A percentile compares a stretch with the other conserved stretches of the same genome.
Evolutionary conservation across 2,329 filamentous ascomycete genomes (phyloP).

Genomic region (Fusarium luffae): DNA sequence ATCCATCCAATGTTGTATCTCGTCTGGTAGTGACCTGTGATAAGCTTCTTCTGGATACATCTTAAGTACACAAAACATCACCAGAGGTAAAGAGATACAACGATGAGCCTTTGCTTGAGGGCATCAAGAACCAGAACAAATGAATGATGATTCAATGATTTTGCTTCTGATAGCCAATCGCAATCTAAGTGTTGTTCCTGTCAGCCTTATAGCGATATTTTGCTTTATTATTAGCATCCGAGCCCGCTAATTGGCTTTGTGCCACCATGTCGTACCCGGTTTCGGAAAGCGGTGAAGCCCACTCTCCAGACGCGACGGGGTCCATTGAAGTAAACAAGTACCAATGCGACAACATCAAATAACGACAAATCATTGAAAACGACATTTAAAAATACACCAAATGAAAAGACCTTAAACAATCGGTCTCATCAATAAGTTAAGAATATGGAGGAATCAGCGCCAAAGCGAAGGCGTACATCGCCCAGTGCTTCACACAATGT

Average conservation of each 20-base stretch:
- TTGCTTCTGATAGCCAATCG: background rate
- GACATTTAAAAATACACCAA: constrained; percentile 5
- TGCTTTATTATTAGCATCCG: background rate
- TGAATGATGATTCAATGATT: background rate
- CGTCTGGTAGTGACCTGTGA: background rate
- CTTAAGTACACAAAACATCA: background rate
- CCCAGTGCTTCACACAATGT: constrained; percentile 54
- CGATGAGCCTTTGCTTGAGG: too few species aligned
- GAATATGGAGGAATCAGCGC: constrained; percentile 64
- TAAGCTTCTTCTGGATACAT: background rate
- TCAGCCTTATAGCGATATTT: background rate
- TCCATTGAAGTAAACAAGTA: constrained; percentile 42
- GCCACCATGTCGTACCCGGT: constrained; percentile 8
- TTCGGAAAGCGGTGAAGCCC: constrained; percentile 44
- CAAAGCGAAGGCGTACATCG: constrained; percentile 73
- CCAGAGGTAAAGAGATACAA: too few species aligned
- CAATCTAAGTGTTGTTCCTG: background rate
- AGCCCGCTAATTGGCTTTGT: background rate
- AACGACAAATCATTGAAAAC: constrained; percentile 9
- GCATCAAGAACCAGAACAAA: background rate
- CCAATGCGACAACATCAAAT: constrained; percentile 38
- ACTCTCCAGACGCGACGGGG: constrained; percentile 41
- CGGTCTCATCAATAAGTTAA: background rate
- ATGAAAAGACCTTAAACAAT: constrained; percentile 6
- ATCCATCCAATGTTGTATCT: background rate